These are phyloP conservation scores for Dictyostelium firmibasis DNA, from an alignment of 78 protist species.

Conservation along the genomic window DNA sequence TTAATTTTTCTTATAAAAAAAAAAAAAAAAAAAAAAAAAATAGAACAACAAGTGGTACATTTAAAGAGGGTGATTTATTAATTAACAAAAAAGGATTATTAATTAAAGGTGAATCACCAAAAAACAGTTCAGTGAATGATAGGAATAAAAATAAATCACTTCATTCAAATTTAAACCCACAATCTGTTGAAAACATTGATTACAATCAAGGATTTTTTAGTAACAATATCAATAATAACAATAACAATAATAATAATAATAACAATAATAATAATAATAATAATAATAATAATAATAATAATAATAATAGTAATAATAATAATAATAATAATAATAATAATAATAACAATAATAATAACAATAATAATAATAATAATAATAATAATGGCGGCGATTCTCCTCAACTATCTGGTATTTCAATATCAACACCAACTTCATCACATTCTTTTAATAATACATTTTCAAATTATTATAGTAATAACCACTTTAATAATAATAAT, in stretches of 20 bases:
- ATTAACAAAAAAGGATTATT: conserved; percentile 70
- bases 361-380: neutral
- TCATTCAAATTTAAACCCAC: conserved; percentile 11
- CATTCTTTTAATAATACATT: neutral
- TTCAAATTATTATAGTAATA: neutral
- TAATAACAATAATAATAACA: neutral
- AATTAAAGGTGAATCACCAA: conserved; percentile 74
- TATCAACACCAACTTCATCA: neutral
- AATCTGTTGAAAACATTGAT: neutral
- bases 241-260: too few species aligned
- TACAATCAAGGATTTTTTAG: neutral
- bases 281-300: too few species aligned
- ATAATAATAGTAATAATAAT: neutral
- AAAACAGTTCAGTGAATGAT: conserved; percentile 24
- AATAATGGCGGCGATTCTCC: neutral
- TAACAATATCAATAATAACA: neutral
- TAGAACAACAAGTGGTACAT: conserved; percentile 80
- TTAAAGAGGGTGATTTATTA: conserved; percentile 73
- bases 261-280: too few species aligned
- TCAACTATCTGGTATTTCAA: conserved; percentile 1
- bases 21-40: neutral
- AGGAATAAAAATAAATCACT: conserved; percentile 7
- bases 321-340: neutral
- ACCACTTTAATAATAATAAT: neutral
- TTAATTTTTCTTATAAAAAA: neutral